These are phyloP conservation scores for Neotropicomus parvogracilis DNA, from an alignment of 1,284 basidiomycete species.

Conservation along the genomic window DNA sequence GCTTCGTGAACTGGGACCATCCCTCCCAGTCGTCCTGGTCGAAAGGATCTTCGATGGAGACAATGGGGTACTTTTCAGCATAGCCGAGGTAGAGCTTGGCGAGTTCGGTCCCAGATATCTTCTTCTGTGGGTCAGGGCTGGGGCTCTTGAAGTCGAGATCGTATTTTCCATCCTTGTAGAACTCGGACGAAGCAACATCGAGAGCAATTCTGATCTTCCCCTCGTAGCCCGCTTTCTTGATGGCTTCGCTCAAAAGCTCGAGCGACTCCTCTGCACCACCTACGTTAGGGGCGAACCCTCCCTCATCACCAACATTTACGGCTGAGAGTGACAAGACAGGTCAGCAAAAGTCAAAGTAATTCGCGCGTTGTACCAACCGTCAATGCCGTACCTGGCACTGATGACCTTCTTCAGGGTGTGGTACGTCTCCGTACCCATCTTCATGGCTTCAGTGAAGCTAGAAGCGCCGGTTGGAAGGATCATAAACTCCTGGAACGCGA, in stretches of 20 bases:
- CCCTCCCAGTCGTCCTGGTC: constrained; percentile 99
- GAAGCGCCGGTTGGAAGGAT: constrained; percentile 91
- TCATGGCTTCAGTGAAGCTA: constrained; percentile 95
- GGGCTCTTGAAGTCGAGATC: constrained; percentile 99
- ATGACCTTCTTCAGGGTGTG: constrained; percentile 99
- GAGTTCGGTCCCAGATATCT: constrained; percentile 91
- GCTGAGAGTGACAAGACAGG: constrained; percentile 46
- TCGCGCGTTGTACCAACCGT: constrained; percentile 55
- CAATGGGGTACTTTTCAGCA: constrained; percentile 90
- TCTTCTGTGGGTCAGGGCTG: constrained; percentile 96
- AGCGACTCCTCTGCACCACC: constrained; percentile 96
- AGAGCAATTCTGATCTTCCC: constrained; percentile 99
- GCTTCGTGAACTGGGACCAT: constrained; percentile 88
- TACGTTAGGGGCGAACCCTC: constrained; percentile 99
- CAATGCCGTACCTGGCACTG: constrained; percentile 98
- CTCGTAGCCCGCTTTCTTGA: constrained; percentile 97
- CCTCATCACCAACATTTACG: constrained; percentile 99
- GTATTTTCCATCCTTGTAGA: constrained; percentile 99
- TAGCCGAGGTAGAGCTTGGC: constrained; percentile 90
- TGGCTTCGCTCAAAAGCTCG: constrained; percentile 93
- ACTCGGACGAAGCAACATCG: constrained; percentile 98
- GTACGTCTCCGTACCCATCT: constrained; percentile 98
- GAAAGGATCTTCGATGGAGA: constrained; percentile 99
- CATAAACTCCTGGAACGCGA: constrained; percentile 99
- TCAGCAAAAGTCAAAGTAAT: constrained; percentile 4